These are phyloP conservation scores for Candida pseudoviswanathii DNA, from an alignment of 1,139 yeast genomes.

Conservation along the genomic window DNA sequence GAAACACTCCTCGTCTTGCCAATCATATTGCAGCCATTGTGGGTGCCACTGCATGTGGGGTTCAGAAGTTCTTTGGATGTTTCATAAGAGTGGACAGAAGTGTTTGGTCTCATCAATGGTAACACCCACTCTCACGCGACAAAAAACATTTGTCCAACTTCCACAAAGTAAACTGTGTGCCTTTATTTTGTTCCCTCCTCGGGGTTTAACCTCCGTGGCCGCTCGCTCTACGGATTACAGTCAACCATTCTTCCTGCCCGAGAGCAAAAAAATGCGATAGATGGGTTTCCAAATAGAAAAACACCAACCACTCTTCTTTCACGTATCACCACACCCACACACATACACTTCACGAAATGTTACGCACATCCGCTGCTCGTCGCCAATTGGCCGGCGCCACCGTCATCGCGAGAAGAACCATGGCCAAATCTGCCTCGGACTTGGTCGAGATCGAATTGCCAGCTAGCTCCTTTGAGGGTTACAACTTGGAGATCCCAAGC, in stretches of 20 bases:
- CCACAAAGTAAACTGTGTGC: background rate
- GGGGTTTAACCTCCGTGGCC: slow-evolving; percentile 4
- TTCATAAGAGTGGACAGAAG: too few species aligned
- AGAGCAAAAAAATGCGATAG: background rate
- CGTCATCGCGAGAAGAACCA: slow-evolving; percentile 25
- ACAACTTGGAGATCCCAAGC: slow-evolving; percentile 74
- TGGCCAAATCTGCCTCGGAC: slow-evolving; percentile 38
- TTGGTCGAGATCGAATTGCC: slow-evolving; percentile 64
- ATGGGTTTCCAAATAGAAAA: background rate
- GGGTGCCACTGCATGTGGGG: too few species aligned
- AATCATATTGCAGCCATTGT: too few species aligned
- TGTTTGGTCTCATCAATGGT: too few species aligned
- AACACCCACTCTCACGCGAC: too few species aligned
- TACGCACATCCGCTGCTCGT: slow-evolving; percentile 7
- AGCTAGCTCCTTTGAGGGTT: slow-evolving; percentile 80
- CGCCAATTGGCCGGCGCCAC: slow-evolving; percentile 10
- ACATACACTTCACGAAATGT: background rate
- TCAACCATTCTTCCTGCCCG: slow-evolving; percentile 7
- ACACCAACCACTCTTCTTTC: background rate
- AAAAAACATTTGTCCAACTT: too few species aligned
- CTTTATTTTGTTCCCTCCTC: background rate
- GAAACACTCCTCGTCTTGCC: too few species aligned
- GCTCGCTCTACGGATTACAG: slow-evolving; percentile 7
- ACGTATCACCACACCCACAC: too few species aligned
- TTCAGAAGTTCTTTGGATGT: too few species aligned